Conservation (phyloP, 129 eudicot species). For the Tanacetum coccineum region DNA sequence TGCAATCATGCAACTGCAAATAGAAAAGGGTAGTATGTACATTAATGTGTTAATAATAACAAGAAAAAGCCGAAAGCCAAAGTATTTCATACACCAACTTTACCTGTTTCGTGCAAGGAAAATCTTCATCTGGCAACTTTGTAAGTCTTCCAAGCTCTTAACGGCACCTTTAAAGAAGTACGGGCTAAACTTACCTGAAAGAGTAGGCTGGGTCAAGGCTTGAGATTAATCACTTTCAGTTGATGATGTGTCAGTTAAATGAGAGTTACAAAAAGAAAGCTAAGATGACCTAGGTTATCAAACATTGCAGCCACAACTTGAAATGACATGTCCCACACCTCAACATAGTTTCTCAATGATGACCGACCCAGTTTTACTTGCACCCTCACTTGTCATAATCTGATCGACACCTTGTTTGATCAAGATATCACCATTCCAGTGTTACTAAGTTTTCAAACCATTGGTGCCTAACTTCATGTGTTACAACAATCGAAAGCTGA, state of each 20-base stretch:
- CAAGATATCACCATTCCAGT: slow-evolving; percentile 73
- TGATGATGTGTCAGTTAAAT: not conserved
- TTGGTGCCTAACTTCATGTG: too few relatives aligned
- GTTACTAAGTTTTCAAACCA: too few relatives aligned
- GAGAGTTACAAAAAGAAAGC: not conserved
- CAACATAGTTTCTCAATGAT: slow-evolving; percentile 64
- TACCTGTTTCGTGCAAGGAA: slow-evolving; percentile 79
- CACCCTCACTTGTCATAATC: slow-evolving; percentile 35
- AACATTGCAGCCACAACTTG: slow-evolving; percentile 85
- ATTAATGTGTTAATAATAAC: too few relatives aligned
- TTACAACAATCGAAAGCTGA: too few relatives aligned
- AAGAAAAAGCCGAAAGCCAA: too few relatives aligned
- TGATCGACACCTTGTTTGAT: slow-evolving; percentile 80
- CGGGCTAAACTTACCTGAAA: slow-evolving; percentile 58
- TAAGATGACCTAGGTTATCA: slow-evolving; percentile 70
- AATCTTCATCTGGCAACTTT: slow-evolving; percentile 82
- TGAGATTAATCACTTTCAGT: slow-evolving; percentile 1
- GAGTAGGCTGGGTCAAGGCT: not conserved
- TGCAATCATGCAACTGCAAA: slow-evolving; percentile 85
- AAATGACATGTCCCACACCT: slow-evolving; percentile 91
- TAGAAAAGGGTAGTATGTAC: too few relatives aligned
- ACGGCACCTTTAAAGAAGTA: slow-evolving; percentile 56
- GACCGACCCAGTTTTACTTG: slow-evolving; percentile 58
- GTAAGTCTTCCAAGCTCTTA: slow-evolving; percentile 71
- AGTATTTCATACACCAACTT: too few relatives aligned